Percentiles rank a stretch among this genome's conserved stretches.
phyloP scores from a whole-genome alignment of 2,329 filamentous ascomycete genomes.

The Penicillium glabrum region DNA sequence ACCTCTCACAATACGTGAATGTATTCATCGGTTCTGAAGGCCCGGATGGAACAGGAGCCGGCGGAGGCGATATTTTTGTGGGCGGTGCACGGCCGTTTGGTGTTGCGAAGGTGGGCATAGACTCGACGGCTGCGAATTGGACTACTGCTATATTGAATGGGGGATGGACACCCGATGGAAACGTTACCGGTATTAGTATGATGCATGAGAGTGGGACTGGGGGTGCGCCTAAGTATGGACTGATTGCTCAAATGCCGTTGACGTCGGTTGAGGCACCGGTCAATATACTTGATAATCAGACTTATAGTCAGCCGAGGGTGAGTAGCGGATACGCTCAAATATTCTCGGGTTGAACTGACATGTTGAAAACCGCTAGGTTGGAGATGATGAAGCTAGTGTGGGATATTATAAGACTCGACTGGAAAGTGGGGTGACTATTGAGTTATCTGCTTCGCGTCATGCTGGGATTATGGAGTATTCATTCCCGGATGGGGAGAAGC shows the following conservation, averaged over 20 bases:
- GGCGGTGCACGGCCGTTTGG: conserved; percentile 47
- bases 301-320: conserved; percentile 59
- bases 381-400: conserved; percentile 57
- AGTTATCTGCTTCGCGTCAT: conserved; percentile 66
- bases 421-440: conserved; percentile 57
- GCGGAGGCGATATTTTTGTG: conserved; percentile 46
- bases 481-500: conserved; percentile 56
- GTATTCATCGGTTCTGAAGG: conserved; percentile 51
- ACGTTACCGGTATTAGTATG: conserved; percentile 50
- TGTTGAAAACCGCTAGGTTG: conserved; percentile 21
- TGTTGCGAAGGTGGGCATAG: conserved; percentile 46
- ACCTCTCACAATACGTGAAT: conserved; percentile 44
- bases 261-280: conserved; percentile 38
- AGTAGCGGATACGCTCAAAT: not conserved
- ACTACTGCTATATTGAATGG: conserved; percentile 41
- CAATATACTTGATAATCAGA: conserved; percentile 44
- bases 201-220: conserved; percentile 54
- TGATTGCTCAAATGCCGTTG: conserved; percentile 37
- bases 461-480: conserved; percentile 64
- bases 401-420: conserved; percentile 65
- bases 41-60: conserved; percentile 40
- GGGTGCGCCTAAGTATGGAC: conserved; percentile 42
- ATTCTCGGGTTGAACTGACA: not conserved
- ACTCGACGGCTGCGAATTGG: conserved; percentile 36
- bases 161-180: conserved; percentile 50